Evolutionary conservation across 1,284 basidiomycete species (phyloP).

Genomic region (Phellopilus nigrolimitatus): DNA sequence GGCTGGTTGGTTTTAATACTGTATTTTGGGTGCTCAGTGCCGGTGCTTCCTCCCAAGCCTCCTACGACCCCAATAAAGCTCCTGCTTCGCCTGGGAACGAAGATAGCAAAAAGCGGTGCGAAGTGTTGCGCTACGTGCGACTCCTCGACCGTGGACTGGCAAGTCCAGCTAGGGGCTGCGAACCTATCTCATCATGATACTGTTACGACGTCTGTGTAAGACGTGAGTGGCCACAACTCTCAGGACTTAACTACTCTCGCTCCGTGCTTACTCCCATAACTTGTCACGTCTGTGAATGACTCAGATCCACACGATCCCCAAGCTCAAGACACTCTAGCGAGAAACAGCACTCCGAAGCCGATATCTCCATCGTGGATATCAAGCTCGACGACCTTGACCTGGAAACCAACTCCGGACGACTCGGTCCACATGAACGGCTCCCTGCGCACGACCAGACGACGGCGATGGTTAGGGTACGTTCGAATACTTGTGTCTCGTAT

Average conservation of each 20-base stretch:
- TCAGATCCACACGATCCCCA: constrained; percentile 7
- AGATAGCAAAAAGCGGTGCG: constrained; percentile 6
- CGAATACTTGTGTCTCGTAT: neutral
- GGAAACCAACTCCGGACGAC: constrained; percentile 8
- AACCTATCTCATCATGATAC: constrained; percentile 11
- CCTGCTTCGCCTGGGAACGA: constrained; percentile 11
- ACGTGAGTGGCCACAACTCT: constrained; percentile 10
- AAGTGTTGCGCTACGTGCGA: neutral
- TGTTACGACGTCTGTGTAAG: constrained; percentile 11
- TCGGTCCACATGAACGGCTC: constrained; percentile 10
- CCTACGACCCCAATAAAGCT: neutral
- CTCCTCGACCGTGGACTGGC: neutral
- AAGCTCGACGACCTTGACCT: constrained; percentile 18
- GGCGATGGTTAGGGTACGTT: constrained; percentile 15
- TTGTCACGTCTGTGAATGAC: neutral
- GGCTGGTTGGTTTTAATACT: too few relatives aligned
- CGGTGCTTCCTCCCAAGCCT: too few relatives aligned
- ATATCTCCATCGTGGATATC: constrained; percentile 20
- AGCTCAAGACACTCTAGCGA: constrained; percentile 14
- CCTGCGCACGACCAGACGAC: constrained; percentile 4
- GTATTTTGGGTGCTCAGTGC: too few relatives aligned
- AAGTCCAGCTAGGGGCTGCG: too few relatives aligned
- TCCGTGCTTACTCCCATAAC: neutral
- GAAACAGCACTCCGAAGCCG: constrained; percentile 14
- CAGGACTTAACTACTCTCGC: too few relatives aligned